Percentiles rank a stretch among this genome's conserved stretches.
Conservation (phyloP, 305 asterid species). For the Fraxinus ornus region DNA sequence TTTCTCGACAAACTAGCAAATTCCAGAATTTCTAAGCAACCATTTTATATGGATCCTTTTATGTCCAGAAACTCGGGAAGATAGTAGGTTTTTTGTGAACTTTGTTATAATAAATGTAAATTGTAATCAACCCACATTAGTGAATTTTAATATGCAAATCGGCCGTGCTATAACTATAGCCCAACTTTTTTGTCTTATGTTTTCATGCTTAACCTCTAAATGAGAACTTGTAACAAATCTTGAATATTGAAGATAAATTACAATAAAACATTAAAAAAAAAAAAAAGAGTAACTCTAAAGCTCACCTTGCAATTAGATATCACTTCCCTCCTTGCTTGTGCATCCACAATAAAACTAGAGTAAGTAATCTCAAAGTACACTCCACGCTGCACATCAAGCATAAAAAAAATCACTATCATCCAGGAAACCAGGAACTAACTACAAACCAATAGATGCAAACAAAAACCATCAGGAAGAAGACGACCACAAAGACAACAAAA, state of each 20-base stretch:
- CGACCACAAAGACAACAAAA: not conserved
- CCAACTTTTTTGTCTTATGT: not conserved
- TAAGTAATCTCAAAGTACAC: conserved; percentile 85
- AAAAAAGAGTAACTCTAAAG: not conserved
- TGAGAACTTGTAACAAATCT: not conserved
- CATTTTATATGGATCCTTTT: not conserved
- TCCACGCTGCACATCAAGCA: conserved; percentile 67
- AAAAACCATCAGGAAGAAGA: not conserved
- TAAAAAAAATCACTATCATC: conserved; percentile 1
- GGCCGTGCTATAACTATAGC: not conserved
- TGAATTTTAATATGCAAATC: not conserved
- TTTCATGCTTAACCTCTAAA: not conserved
- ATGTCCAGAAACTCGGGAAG: not conserved
- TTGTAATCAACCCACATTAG: not conserved
- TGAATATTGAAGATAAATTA: not conserved
- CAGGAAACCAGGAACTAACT: not conserved
- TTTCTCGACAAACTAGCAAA: not conserved
- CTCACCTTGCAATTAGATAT: conserved; percentile 81
- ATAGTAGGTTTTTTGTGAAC: not conserved
- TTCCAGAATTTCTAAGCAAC: not conserved
- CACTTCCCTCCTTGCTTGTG: conserved; percentile 65
- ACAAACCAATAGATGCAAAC: conserved; percentile 8
- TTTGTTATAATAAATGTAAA: not conserved
- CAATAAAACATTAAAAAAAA: not conserved
- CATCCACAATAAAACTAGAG: conserved; percentile 67